Base-by-base conservation (phyloP, 2,329 filamentous ascomycete genomes). In the Penicillium paneum region DNA sequence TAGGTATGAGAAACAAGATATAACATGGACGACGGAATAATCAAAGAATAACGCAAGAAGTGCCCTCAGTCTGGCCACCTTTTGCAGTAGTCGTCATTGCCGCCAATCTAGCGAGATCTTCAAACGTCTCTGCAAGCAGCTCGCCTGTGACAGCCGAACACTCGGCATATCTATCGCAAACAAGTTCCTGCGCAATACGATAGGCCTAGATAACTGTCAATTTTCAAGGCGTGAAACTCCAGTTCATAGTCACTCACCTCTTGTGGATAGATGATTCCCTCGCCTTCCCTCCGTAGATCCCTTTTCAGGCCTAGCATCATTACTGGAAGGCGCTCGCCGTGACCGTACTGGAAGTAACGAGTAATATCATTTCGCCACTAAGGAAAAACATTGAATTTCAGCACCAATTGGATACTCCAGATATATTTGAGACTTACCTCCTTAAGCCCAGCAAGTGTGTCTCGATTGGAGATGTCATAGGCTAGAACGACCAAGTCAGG, bases 111-210 rank as follows among this genome's bases (percentile, higher is more conserved):
- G 82, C 81, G 19, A 86, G 74, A 66, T 86, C 83, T 63, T 86
- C 83, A 54, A 86, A 77, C 0, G 83, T 81, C 67, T 86, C 79
- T 31, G 73, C 72, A 59, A 84, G 80, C 36, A 86, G 70, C 69
- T 85, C 81, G 3, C 83, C 83, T 6, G 83, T 86, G 36, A 81
- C 35, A 38, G 83, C 83, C 57, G 81, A 84, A 60, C 83, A 86
- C 64, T 86, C 83, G 3, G 82, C 83, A 68, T 86, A 86, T 34
- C 77, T 74, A 73, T 86, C 83, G 66, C 80, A 83, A 24, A 82
- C 74, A 71, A 86, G 79, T 61, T 83, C 79, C 61, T 84, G 82
- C 15, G 83, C 83, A 7, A 82, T 83, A 69, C 64, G 79, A 74
- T 79, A 83, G 71, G 59, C 82, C 78, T 76, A 62, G 66, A 59